Evolutionary conservation across 2,329 filamentous ascomycete genomes (phyloP).

Genomic region (Phyllosticta citribraziliensis): DNA sequence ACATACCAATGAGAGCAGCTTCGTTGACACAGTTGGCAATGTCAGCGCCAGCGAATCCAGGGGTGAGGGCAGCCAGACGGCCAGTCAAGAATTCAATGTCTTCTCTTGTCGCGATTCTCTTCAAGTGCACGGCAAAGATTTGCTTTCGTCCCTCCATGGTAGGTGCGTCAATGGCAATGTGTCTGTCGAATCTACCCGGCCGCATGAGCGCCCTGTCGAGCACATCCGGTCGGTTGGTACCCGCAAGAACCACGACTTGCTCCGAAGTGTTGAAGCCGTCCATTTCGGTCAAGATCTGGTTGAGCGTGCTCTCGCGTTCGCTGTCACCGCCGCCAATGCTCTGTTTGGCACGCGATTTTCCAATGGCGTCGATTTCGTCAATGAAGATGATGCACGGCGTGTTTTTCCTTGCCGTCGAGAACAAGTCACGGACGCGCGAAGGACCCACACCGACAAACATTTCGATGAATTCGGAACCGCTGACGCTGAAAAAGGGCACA

Average conservation of each 20-base stretch:
- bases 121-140: conserved; percentile 89
- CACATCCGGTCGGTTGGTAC: conserved; percentile 91
- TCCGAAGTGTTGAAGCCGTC: conserved; percentile 97
- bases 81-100: conserved; percentile 82
- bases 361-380: conserved; percentile 97
- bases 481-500: conserved; percentile 97
- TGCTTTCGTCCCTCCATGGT: conserved; percentile 96
- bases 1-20: conserved; percentile 84
- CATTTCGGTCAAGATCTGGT: conserved; percentile 98
- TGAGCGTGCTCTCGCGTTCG: conserved; percentile 91
- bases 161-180: conserved; percentile 88
- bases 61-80: conserved; percentile 81
- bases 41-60: conserved; percentile 93
- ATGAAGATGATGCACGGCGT: conserved; percentile 99
- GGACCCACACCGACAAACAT: conserved; percentile 99
- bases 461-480: conserved; percentile 96
- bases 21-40: conserved; percentile 99
- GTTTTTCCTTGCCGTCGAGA: conserved; percentile 88
- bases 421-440: conserved; percentile 88
- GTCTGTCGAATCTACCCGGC: conserved; percentile 91
- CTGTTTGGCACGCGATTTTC: conserved; percentile 75
- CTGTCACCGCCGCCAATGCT: conserved; percentile 88
- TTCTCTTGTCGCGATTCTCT: conserved; percentile 89
- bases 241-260: conserved; percentile 91
- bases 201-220: conserved; percentile 94